Evolutionary conservation across 148 eudicot species (phyloP).

Genomic region (Nyssa sinensis): DNA sequence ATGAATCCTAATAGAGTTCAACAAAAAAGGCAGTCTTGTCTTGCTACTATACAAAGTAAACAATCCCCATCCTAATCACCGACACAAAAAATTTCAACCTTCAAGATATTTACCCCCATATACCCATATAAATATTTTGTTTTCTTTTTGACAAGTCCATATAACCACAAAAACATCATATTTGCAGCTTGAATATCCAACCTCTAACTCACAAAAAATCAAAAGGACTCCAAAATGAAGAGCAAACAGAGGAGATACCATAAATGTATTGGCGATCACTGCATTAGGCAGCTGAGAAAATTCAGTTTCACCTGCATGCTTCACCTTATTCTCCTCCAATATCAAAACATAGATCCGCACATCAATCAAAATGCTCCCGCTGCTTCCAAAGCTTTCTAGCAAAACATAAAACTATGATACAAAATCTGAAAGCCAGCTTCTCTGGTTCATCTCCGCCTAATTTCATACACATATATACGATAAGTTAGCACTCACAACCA

Average conservation of each 20-base stretch:
- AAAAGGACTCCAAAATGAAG: slow-evolving; percentile 15
- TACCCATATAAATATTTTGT: too few relatives aligned
- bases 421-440: slow-evolving; percentile 26
- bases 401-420: slow-evolving; percentile 26
- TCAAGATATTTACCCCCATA: neutral
- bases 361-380: slow-evolving; percentile 17
- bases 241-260: neutral
- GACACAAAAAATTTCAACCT: neutral
- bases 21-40: neutral
- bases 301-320: neutral
- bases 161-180: slow-evolving; percentile 13
- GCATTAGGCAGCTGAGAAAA: neutral
- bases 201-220: neutral
- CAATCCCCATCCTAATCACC: neutral
- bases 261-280: neutral
- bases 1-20: too few relatives aligned
- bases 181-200: slow-evolving; percentile 14
- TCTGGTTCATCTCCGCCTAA: slow-evolving; percentile 20
- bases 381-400: slow-evolving; percentile 15
- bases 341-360: neutral
- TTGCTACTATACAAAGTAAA: slow-evolving; percentile 10
- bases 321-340: neutral
- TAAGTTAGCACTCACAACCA: slow-evolving; percentile 24
- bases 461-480: slow-evolving; percentile 39
- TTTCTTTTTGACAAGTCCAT: too few relatives aligned